These are phyloP conservation scores for Salicornia ramosissima DNA, from an alignment of 148 eudicot species.

Conservation along the genomic window DNA sequence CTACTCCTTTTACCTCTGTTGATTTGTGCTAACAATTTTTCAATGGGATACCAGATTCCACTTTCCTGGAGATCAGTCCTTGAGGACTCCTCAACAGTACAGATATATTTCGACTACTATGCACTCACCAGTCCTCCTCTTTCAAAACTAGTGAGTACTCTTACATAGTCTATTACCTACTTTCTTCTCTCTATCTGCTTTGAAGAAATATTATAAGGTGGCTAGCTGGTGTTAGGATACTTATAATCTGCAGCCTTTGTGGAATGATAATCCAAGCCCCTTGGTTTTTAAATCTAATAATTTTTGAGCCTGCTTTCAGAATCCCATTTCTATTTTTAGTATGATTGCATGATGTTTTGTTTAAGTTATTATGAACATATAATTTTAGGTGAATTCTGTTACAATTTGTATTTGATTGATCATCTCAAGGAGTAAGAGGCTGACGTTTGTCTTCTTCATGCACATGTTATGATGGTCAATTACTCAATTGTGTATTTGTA, in stretches of 20 bases:
- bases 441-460: neutral
- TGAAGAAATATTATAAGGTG: slow-evolving; percentile 6
- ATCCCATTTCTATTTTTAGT: neutral
- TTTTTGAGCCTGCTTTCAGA: neutral
- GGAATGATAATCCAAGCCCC: neutral
- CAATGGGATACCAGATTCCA: slow-evolving; percentile 56
- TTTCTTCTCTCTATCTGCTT: neutral
- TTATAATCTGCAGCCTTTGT: neutral
- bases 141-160: slow-evolving; percentile 68
- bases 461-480: too few species aligned
- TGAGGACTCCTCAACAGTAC: slow-evolving; percentile 77
- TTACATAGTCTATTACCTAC: neutral
- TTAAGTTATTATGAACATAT: too few species aligned
- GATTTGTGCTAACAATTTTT: slow-evolving; percentile 1
- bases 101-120: slow-evolving; percentile 86
- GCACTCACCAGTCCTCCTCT: slow-evolving; percentile 66
- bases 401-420: neutral
- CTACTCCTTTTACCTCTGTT: slow-evolving; percentile 6
- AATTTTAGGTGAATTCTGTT: neutral
- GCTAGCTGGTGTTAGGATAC: neutral
- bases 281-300: too few species aligned
- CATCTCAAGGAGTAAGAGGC: neutral
- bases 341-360: too few species aligned
- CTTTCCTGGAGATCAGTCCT: slow-evolving; percentile 61
- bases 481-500: neutral